Conservation (phyloP, 2,329 filamentous ascomycete species). For the Fusarium nygamai region DNA sequence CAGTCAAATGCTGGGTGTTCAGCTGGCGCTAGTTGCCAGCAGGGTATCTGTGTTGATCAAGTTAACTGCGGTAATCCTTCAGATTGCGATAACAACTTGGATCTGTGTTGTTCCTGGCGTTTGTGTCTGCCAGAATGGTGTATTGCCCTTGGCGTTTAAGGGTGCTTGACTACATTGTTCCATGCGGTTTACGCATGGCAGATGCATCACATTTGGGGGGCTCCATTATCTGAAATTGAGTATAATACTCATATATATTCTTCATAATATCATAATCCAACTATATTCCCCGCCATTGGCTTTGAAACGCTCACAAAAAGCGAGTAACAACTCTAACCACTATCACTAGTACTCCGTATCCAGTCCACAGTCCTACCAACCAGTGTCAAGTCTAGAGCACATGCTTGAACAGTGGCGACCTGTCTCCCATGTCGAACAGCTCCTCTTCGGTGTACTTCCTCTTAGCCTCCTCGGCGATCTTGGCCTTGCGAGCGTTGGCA, state of each 20-base stretch:
- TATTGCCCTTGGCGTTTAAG: neutral
- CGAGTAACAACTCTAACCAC: too few species aligned
- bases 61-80: neutral
- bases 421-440: slow-evolving; percentile 47
- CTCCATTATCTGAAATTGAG: too few species aligned
- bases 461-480: slow-evolving; percentile 43
- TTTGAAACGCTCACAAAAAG: neutral
- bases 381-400: slow-evolving; percentile 22
- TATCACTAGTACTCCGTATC: neutral
- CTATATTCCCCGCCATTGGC: neutral
- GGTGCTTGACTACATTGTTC: neutral
- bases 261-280: slow-evolving; percentile 1
- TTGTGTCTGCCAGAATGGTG: neutral
- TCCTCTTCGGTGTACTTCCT: slow-evolving; percentile 45
- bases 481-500: slow-evolving; percentile 43
- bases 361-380: rapidly evolving
- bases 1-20: neutral
- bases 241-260: neutral
- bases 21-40: neutral
- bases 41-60: neutral
- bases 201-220: rapidly evolving
- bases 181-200: rapidly evolving
- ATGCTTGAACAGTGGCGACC: slow-evolving; percentile 47
- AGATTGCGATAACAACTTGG: neutral
- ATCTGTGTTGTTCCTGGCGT: neutral